Evolutionary conservation across 495 filamentous ascomycete genomes (phyloP).

Genomic region (Penicillium atrosanguineum): DNA sequence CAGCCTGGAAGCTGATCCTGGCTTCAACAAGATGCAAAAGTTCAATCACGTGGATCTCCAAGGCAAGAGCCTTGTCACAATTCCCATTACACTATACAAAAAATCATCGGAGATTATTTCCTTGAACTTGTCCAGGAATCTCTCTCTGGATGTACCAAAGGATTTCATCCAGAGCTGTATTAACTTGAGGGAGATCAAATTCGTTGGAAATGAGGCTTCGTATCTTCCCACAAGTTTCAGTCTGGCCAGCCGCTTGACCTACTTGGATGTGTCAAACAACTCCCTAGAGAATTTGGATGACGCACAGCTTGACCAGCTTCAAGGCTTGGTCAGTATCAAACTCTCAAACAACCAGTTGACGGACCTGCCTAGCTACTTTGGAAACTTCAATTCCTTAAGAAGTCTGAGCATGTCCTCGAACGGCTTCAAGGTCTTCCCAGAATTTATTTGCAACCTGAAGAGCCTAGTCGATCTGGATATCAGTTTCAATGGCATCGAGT

Average conservation of each 20-base stretch:
- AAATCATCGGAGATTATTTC: conserved; percentile 91
- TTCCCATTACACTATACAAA: conserved; percentile 90
- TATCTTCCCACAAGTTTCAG: conserved; percentile 82
- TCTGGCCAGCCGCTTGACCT: conserved; percentile 75
- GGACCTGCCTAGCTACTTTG: conserved; percentile 75
- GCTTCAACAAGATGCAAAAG: conserved; percentile 76
- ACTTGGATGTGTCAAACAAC: conserved; percentile 94
- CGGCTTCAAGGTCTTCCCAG: conserved; percentile 77
- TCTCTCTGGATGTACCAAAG: conserved; percentile 87
- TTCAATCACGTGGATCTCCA: conserved; percentile 90
- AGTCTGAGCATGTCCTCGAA: conserved; percentile 92
- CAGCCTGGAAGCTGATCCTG: conserved; percentile 72
- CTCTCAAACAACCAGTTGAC: conserved; percentile 88
- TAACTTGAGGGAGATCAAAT: conserved; percentile 92
- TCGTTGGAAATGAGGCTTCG: conserved; percentile 84
- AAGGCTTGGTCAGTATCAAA: conserved; percentile 83
- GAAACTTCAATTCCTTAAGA: conserved; percentile 68
- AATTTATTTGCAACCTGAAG: conserved; percentile 76
- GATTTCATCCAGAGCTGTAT: conserved; percentile 95
- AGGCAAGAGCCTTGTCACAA: conserved; percentile 89
- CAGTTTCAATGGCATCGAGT: conserved; percentile 88
- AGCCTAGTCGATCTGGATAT: conserved; percentile 91
- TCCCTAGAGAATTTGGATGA: conserved; percentile 81
- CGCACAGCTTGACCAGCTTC: conserved; percentile 67
- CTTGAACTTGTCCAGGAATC: conserved; percentile 86